Conservation (phyloP, 805 yeast genomes). For the Starmerella etchellsii region DNA sequence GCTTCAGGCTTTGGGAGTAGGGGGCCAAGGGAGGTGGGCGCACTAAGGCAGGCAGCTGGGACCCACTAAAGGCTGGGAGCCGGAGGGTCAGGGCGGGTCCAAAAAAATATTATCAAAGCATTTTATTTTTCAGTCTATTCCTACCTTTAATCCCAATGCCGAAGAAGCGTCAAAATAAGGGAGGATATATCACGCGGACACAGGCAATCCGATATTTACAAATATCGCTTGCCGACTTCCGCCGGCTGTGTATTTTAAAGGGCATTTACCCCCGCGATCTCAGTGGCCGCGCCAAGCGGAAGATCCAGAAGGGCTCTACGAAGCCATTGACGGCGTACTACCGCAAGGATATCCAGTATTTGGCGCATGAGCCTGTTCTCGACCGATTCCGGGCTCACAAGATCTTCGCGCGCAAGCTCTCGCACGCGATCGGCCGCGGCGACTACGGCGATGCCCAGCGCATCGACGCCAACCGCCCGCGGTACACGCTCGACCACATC, state of each 20-base stretch:
- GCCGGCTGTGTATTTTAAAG: constrained; percentile 89
- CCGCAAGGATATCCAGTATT: constrained; percentile 83
- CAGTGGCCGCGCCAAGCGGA: constrained; percentile 88
- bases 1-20: no score
- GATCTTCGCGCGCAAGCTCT: constrained; percentile 80
- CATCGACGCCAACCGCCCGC: constrained; percentile 67
- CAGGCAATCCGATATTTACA: constrained; percentile 89
- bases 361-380: constrained; percentile 88
- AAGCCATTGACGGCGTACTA: constrained; percentile 93
- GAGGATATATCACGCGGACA: constrained; percentile 69
- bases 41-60: no score
- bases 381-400: constrained; percentile 89
- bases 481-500: constrained; percentile 75
- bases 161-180: constrained; percentile 18
- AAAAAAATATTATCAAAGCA: constrained; percentile 7
- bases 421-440: constrained; percentile 81
- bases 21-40: no score
- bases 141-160: constrained; percentile 6
- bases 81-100: no score
- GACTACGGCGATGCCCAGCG: constrained; percentile 80
- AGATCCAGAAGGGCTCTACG: constrained; percentile 95
- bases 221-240: constrained; percentile 86
- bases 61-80: no score
- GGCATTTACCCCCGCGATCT: constrained; percentile 80
- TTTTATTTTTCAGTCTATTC: neutral